Percentiles rank a stretch among this genome's conserved stretches.
These are phyloP conservation scores for Boletus rubroflammeus DNA, from an alignment of 768 basidiomycete species.

Conservation along the genomic window DNA sequence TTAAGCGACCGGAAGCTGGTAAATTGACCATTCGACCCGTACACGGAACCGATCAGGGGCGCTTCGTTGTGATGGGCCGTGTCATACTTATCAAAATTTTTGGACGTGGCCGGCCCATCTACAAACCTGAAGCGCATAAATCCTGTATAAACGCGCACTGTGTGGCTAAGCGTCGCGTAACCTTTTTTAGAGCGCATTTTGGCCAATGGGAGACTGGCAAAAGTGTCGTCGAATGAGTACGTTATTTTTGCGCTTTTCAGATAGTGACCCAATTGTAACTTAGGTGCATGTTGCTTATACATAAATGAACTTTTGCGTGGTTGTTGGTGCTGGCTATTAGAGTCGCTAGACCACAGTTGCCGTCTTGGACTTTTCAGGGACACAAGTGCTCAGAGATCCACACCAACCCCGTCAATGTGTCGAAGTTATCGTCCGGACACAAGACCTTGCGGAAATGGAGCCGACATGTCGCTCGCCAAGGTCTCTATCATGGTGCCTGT, in stretches of 20 bases:
- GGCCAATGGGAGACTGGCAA: too few species aligned
- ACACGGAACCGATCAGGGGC: neutral
- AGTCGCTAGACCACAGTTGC: too few species aligned
- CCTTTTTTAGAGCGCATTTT: too few species aligned
- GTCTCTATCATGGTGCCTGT: constrained; percentile 9
- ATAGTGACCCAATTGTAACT: too few species aligned
- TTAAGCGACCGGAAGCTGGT: too few species aligned
- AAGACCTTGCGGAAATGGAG: neutral
- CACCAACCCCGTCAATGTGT: neutral
- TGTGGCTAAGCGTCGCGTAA: too few species aligned
- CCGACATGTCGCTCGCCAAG: neutral
- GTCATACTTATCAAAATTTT: neutral
- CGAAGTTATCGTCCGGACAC: neutral
- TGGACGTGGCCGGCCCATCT: too few species aligned
- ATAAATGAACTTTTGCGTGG: neutral
- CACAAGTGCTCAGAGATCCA: too few species aligned
- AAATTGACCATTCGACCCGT: neutral
- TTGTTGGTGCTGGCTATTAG: neutral
- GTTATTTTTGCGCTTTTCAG: too few species aligned
- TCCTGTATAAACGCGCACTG: too few species aligned
- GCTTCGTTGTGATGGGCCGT: neutral
- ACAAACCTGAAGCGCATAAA: too few species aligned
- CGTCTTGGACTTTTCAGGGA: neutral
- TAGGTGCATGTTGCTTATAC: neutral
- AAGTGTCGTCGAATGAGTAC: too few species aligned